These are phyloP conservation scores for Chaetomium sp. DNA, from an alignment of 2,329 filamentous ascomycete species.

Conservation along the genomic window DNA sequence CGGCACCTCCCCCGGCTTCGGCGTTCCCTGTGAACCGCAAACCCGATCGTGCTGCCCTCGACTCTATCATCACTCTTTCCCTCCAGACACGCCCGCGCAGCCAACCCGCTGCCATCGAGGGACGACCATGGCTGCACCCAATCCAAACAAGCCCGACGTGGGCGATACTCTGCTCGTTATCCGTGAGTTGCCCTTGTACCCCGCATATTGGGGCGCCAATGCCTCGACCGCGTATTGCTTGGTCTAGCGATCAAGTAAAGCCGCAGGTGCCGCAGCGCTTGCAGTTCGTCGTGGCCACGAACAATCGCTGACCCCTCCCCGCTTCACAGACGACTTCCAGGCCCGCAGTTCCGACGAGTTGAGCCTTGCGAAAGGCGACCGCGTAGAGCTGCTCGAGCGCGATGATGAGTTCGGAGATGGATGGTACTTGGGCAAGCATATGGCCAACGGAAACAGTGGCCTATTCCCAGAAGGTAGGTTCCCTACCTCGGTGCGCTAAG, in stretches of 20 bases:
- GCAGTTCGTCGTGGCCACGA: not conserved
- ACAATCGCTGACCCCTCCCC: slow-evolving; percentile 24
- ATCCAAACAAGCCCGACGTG: slow-evolving; percentile 54
- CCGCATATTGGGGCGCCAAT: not conserved
- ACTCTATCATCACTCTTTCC: slow-evolving; percentile 14
- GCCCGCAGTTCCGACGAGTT: slow-evolving; percentile 93
- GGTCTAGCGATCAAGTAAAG: not conserved
- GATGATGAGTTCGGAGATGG: slow-evolving; percentile 89
- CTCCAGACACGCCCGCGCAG: slow-evolving; percentile 26
- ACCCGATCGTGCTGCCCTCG: slow-evolving; percentile 2
- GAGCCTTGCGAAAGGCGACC: slow-evolving; percentile 80
- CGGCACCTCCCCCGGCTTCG: slow-evolving; percentile 15
- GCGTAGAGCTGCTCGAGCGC: slow-evolving; percentile 79
- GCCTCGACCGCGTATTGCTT: not conserved
- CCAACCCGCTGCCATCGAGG: slow-evolving; percentile 22
- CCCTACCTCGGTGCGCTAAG: slow-evolving; percentile 20
- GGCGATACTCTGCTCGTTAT: slow-evolving; percentile 72
- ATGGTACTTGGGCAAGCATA: slow-evolving; percentile 78
- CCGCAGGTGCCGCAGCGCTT: slow-evolving; percentile 7
- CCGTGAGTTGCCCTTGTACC: slow-evolving; percentile 55
- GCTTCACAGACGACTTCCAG: slow-evolving; percentile 76
- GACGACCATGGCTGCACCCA: slow-evolving; percentile 31
- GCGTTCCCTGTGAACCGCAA: slow-evolving; percentile 1
- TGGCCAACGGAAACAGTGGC: slow-evolving; percentile 72
- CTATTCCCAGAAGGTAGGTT: slow-evolving; percentile 79